A percentile compares a stretch with the other conserved stretches of the same genome.
phyloP scores from a whole-genome alignment of 176 grass and related monocot genomes.

The Neostapfia colusana region DNA sequence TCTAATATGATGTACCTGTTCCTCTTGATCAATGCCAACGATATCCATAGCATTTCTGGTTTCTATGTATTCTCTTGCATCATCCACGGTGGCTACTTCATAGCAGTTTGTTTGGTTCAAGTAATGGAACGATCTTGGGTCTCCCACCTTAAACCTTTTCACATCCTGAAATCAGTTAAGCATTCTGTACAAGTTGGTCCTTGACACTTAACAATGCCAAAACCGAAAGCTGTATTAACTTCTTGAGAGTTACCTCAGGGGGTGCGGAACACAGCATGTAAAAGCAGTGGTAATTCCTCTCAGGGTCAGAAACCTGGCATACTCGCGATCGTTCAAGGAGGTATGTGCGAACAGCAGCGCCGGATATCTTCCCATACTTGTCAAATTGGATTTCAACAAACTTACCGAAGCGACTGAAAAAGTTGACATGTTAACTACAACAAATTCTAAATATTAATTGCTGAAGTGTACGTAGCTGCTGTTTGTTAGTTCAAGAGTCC shows the following conservation, averaged over 20 bases:
- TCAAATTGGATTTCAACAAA: slow-evolving; percentile 99
- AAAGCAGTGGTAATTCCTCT: slow-evolving; percentile 98
- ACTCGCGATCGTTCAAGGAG: slow-evolving; percentile 88
- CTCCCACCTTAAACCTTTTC: slow-evolving; percentile 83
- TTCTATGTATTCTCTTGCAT: slow-evolving; percentile 86
- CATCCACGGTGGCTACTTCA: slow-evolving; percentile 83
- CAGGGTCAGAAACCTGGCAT: slow-evolving; percentile 87
- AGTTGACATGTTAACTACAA: background rate
- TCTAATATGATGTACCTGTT: slow-evolving; percentile 60
- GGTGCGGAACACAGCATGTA: slow-evolving; percentile 93
- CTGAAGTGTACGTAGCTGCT: background rate
- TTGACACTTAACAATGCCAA: background rate
- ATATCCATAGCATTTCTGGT: slow-evolving; percentile 96
- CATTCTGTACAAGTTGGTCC: slow-evolving; percentile 18
- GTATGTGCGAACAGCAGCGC: slow-evolving; percentile 82
- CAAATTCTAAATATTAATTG: background rate
- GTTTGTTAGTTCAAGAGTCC: slow-evolving; percentile 2
- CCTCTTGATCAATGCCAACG: slow-evolving; percentile 84
- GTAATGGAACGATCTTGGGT: slow-evolving; percentile 85
- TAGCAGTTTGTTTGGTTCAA: slow-evolving; percentile 92
- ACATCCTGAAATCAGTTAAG: slow-evolving; percentile 56
- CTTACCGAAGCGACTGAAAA: slow-evolving; percentile 87
- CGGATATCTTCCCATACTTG: slow-evolving; percentile 89
- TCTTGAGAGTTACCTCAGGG: slow-evolving; percentile 71
- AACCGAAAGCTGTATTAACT: background rate